phyloP scores from a whole-genome alignment of 495 filamentous ascomycete genomes.

The Annulohypoxylon nitens region DNA sequence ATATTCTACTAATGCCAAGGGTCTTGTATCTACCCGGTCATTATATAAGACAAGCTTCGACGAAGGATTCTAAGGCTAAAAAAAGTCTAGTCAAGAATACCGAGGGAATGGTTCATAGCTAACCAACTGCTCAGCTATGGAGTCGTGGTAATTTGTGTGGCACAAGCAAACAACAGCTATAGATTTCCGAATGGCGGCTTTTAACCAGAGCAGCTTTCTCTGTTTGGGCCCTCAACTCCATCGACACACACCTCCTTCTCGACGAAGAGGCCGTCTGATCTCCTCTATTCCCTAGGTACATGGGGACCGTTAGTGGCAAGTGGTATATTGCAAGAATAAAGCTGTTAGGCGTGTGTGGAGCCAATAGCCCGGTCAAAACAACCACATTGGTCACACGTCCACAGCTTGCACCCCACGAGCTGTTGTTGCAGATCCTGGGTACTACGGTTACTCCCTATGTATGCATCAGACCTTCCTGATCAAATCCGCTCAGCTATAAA shows the following conservation, averaged over 20 bases:
- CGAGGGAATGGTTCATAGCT: conserved; percentile 31
- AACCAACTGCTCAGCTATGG: conserved; percentile 29
- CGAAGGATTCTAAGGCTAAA: conserved; percentile 25
- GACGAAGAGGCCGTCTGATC: conserved; percentile 65
- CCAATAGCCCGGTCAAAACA: conserved; percentile 53
- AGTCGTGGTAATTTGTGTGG: conserved; percentile 34
- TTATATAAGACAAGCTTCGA: conserved; percentile 34
- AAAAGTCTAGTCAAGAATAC: conserved; percentile 36
- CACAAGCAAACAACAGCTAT: conserved; percentile 33
- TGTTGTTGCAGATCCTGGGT: conserved; percentile 52
- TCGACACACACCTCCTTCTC: conserved; percentile 50
- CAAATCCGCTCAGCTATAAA: conserved; percentile 47
- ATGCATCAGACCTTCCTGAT: conserved; percentile 45
- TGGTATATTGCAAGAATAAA: conserved; percentile 53
- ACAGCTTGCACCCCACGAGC: conserved; percentile 53
- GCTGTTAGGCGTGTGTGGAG: conserved; percentile 54
- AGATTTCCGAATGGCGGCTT: conserved; percentile 43
- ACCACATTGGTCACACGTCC: conserved; percentile 53
- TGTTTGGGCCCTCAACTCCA: conserved; percentile 43
- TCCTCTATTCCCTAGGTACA: conserved; percentile 52
- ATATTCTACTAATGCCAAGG: conserved; percentile 26
- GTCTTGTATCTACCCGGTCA: conserved; percentile 50
- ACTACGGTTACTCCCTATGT: conserved; percentile 48
- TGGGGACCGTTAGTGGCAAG: conserved; percentile 49
- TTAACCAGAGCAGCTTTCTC: conserved; percentile 43